Conservation (phyloP, 495 filamentous ascomycete genomes). For the Mytilinidion resinicola region DNA sequence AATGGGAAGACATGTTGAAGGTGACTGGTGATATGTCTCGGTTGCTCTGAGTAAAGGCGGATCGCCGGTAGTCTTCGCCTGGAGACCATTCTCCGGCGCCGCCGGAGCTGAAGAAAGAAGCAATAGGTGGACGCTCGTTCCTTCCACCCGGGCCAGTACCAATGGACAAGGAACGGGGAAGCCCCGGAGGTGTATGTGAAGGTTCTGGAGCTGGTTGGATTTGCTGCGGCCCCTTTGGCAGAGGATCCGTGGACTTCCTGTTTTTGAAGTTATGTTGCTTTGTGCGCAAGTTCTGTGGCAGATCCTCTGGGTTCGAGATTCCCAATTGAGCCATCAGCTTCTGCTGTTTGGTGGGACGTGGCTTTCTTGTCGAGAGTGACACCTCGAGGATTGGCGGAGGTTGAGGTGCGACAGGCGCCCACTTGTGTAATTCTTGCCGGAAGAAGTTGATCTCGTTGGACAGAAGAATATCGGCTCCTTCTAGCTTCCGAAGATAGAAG, state of each 20-base stretch:
- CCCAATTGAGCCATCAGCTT: slow-evolving; percentile 87
- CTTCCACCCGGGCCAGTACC: slow-evolving; percentile 1
- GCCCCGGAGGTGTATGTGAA: slow-evolving; percentile 27
- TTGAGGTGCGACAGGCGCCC: slow-evolving; percentile 84
- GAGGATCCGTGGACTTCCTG: slow-evolving; percentile 32
- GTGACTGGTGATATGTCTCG: background rate
- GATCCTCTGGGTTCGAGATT: slow-evolving; percentile 78
- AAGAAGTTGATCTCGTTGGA: slow-evolving; percentile 96
- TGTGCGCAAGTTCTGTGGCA: slow-evolving; percentile 70
- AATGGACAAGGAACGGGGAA: slow-evolving; percentile 13
- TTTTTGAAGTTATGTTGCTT: slow-evolving; percentile 47
- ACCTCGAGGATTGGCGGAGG: slow-evolving; percentile 75
- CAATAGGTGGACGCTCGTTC: background rate
- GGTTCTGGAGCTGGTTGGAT: slow-evolving; percentile 18
- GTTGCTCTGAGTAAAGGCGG: background rate
- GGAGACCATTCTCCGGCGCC: background rate
- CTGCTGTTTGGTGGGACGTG: slow-evolving; percentile 93
- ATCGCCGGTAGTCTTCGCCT: background rate
- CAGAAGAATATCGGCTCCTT: slow-evolving; percentile 91
- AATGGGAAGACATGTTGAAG: slow-evolving; percentile 1
- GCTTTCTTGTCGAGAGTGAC: slow-evolving; percentile 92
- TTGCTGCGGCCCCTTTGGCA: slow-evolving; percentile 14
- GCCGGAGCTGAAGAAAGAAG: background rate
- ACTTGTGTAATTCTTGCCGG: slow-evolving; percentile 90
- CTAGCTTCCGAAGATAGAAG: slow-evolving; percentile 98